A percentile compares a stretch with the other conserved stretches of the same genome.
phyloP scores from a whole-genome alignment of 192 early-diverging fungal species.

The Cladochytrium replicatum region DNA sequence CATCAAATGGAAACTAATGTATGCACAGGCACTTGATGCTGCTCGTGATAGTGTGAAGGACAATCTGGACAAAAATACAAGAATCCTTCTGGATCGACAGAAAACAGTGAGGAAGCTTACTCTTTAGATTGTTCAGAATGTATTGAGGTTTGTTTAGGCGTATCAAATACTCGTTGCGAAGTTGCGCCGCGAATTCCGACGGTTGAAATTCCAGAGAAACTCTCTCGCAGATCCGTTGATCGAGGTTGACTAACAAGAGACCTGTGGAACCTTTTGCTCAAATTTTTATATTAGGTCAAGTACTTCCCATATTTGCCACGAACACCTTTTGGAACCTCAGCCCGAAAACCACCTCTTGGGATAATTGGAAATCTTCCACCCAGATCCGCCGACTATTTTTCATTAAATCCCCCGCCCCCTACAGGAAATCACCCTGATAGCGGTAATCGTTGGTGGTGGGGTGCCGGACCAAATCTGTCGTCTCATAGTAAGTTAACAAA shows the following conservation, averaged over 20 bases:
- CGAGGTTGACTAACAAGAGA: conserved; percentile 14
- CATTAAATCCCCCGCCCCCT: conserved; percentile 35
- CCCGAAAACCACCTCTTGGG: conserved; percentile 22
- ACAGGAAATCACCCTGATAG: conserved; percentile 41
- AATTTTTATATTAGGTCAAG: conserved; percentile 10
- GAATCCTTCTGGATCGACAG: conserved; percentile 31
- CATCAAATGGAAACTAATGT: too few species aligned
- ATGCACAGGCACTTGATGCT: too few species aligned
- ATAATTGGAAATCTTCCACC: conserved; percentile 28
- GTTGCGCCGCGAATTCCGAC: conserved; percentile 30
- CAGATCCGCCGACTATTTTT: conserved; percentile 29
- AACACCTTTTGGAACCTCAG: conserved; percentile 18
- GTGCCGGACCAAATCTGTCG: conserved; percentile 26
- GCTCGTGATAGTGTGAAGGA: too few species aligned
- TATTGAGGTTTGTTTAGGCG: conserved; percentile 18
- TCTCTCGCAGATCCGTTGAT: conserved; percentile 35
- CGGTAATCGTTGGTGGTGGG: conserved; percentile 43
- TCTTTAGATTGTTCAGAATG: too few species aligned
- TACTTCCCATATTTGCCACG: conserved; percentile 39
- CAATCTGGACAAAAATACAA: conserved; percentile 21
- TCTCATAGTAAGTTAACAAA: conserved; percentile 34
- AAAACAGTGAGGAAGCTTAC: conserved; percentile 38
- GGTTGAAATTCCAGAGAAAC: conserved; percentile 34
- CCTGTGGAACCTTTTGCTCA: conserved; percentile 3
- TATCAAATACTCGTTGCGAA: conserved; percentile 39